These are phyloP conservation scores for Leccinum rimulosum DNA, from an alignment of 768 basidiomycete species.

Conservation along the genomic window DNA sequence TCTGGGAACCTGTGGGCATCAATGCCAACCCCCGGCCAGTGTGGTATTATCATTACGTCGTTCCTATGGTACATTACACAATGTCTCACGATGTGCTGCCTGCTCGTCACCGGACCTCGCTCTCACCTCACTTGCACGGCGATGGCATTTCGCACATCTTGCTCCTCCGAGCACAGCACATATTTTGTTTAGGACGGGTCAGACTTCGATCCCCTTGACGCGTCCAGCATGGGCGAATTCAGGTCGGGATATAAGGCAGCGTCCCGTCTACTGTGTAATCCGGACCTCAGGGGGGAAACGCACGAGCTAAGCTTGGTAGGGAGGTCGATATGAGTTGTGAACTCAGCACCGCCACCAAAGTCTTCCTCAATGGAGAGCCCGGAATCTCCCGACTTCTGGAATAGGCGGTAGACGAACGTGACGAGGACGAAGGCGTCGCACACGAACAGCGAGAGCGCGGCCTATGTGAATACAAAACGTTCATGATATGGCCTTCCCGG, in stretches of 20 bases:
- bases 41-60: not conserved
- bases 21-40: not conserved
- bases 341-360: not conserved
- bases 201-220: not conserved
- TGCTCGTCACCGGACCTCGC: not conserved
- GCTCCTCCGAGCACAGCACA: no score
- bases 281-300: not conserved
- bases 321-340: conserved; percentile 19
- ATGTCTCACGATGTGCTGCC: not conserved
- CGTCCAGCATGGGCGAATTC: not conserved
- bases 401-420: conserved; percentile 17
- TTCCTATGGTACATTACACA: not conserved
- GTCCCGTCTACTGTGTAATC: not conserved
- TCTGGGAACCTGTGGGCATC: not conserved
- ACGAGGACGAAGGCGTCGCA: conserved; percentile 23
- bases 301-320: conserved; percentile 14
- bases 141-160: not conserved
- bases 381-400: not conserved
- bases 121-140: not conserved
- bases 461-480: conserved; percentile 1
- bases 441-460: conserved; percentile 20
- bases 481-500: not conserved
- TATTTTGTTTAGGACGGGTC: not conserved
- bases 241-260: not conserved
- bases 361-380: not conserved